Percentiles rank a stretch among this genome's conserved stretches.
phyloP scores from a whole-genome alignment of 2,329 filamentous ascomycete species.

The Hirsutella rhossiliensis region DNA sequence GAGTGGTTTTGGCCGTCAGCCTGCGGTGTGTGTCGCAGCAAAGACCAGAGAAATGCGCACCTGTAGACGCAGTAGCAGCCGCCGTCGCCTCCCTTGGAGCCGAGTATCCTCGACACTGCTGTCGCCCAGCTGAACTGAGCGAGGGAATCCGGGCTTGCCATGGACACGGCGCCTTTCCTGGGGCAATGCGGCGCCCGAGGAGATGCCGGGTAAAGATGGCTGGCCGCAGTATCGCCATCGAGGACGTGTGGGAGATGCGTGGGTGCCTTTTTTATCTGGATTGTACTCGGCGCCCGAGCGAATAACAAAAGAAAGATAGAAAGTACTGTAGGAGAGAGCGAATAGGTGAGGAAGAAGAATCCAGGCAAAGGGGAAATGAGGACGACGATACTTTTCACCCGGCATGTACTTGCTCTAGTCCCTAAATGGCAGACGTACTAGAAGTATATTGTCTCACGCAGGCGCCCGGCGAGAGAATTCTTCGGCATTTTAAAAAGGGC shows the following conservation, averaged over 20 bases:
- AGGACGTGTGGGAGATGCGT: not conserved
- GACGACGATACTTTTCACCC: too few species aligned
- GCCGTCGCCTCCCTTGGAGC: not conserved
- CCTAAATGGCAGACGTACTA: too few species aligned
- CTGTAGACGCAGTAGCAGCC: not conserved
- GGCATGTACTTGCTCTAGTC: too few species aligned
- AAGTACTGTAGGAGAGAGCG: too few species aligned
- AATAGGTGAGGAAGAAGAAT: not conserved
- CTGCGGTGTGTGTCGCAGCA: not conserved
- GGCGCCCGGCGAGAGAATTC: too few species aligned
- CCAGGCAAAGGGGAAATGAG: not conserved
- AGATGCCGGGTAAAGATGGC: not conserved
- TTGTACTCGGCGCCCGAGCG: not conserved
- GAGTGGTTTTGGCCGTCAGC: not conserved
- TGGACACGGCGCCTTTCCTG: not conserved
- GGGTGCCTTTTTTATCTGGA: not conserved
- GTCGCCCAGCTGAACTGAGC: not conserved
- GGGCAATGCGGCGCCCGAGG: not conserved
- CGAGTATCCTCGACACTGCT: constrained; percentile 1
- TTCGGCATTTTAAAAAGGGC: too few species aligned
- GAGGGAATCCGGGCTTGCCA: too few species aligned
- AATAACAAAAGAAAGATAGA: not conserved
- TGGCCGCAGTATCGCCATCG: not conserved
- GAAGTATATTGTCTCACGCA: too few species aligned
- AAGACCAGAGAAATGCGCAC: not conserved